Evolutionary conservation across 2,329 filamentous ascomycete species (phyloP).

Genomic region (Stemphylium beticola): DNA sequence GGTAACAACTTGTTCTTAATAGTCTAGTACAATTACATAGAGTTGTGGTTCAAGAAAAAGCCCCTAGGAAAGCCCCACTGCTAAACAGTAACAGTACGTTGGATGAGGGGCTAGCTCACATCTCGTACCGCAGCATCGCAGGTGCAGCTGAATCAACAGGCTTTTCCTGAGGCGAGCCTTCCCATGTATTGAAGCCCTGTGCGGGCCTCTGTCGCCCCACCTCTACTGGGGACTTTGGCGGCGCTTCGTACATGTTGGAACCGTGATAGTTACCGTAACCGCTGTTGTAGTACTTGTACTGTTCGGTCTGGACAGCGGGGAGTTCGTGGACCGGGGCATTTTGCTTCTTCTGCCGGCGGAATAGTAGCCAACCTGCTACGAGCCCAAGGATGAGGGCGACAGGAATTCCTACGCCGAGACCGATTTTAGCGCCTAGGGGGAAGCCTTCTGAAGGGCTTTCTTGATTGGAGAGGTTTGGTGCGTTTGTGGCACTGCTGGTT

Average conservation of each 20-base stretch:
- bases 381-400: neutral
- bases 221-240: slow-evolving; percentile 5
- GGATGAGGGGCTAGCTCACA: neutral
- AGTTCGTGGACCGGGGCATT: neutral
- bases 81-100: neutral
- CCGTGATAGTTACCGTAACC: neutral
- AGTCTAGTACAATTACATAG: too few species aligned
- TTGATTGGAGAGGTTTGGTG: neutral
- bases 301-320: neutral
- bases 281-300: neutral
- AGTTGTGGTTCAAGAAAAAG: too few species aligned
- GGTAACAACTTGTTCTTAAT: too few species aligned
- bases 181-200: neutral
- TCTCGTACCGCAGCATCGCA: neutral
- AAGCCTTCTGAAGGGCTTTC: neutral
- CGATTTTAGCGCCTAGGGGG: neutral
- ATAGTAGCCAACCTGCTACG: neutral
- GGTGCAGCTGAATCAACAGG: neutral
- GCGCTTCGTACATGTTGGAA: slow-evolving; percentile 3
- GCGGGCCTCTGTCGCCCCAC: neutral
- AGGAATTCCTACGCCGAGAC: neutral
- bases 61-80: too few species aligned
- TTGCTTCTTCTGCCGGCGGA: slow-evolving; percentile 2
- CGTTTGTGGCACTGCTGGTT: neutral
- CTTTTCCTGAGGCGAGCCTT: neutral